These are phyloP conservation scores for Puya raimondii DNA, from an alignment of 176 grass and related monocot genomes.

Conservation along the genomic window DNA sequence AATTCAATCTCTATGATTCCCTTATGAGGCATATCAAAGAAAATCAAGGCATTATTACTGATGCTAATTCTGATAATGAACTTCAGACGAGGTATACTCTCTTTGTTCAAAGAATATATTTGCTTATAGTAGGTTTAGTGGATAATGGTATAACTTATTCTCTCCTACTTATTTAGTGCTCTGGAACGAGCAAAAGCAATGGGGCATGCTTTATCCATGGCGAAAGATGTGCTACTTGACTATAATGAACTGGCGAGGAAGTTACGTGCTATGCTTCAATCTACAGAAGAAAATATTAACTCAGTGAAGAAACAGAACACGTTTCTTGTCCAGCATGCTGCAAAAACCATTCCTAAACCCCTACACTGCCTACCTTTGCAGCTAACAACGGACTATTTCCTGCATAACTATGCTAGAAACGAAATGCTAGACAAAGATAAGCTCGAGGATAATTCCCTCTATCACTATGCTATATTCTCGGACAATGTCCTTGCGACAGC, in stretches of 20 bases:
- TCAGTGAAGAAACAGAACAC: conserved; percentile 78
- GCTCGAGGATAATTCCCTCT: conserved; percentile 69
- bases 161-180: conserved; percentile 48
- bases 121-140: background rate
- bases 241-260: conserved; percentile 49
- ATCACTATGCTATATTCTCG: conserved; percentile 96
- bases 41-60: conserved; percentile 38
- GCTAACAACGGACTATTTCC: conserved; percentile 69
- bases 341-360: conserved; percentile 84
- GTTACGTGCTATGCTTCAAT: conserved; percentile 74
- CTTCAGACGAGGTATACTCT: conserved; percentile 44
- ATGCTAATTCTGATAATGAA: conserved; percentile 46
- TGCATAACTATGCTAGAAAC: conserved; percentile 27
- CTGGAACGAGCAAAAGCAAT: conserved; percentile 86
- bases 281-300: conserved; percentile 63
- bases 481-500: conserved; percentile 89
- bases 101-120: background rate
- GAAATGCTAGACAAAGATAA: conserved; percentile 47
- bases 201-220: conserved; percentile 52
- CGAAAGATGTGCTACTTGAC: conserved; percentile 54
- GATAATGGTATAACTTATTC: conserved; percentile 21
- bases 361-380: conserved; percentile 90
- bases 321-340: conserved; percentile 93
- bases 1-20: conserved; percentile 39
- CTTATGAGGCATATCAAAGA: conserved; percentile 66